Base-by-base conservation (phyloP, 2,329 filamentous ascomycete genomes). In the Botryotinia globosa region DNA sequence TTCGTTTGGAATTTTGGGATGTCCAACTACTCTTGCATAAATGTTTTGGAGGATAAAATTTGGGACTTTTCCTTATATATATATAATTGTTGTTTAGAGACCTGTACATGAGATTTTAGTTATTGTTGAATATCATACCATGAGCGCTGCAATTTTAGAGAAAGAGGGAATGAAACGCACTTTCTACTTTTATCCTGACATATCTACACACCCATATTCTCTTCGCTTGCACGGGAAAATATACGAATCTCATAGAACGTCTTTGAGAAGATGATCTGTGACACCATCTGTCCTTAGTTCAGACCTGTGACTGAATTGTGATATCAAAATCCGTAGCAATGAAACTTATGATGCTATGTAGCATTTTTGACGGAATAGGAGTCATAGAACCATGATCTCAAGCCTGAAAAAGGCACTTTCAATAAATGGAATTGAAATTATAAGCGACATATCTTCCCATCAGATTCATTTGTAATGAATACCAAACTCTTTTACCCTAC, bases 251-350 rank as follows among this genome's bases (percentile, higher is more conserved):
- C 8, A 56, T 20, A 8, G 18, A 56, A 56, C 16, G 3, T 18
- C 8, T 18, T 56, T 56, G 10, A 32, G 6, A 59, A 25, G 4
- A 5, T 20, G 6, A 3, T 1, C 0, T 14, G 32, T 25, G 12
- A 25, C 4, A 25, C 3, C 8, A 7, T 37, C 0, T 22, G 10
- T 8, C 20, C 37, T 8, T 16, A 14, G 29, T 3, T 5, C 18
- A 22, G 32, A 37, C 22, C 32, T 8, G 32, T 37, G 20, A 4
- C 32, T 37, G 10, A 59, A 37, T 10, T 25, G 9, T 25, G 32
- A 37, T 9, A 37, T 10, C 25, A 22, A 22, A 59, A 5, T 6
- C 32, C 10, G 20, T 3, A 22, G 10, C 4, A 12, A 10, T 34
- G 18, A 20, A 3, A 32, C 4, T 59, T 34, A 34, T 22, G 20